Conservation (phyloP, 352 stramenopile species). For the Halophytophthora batemanensis region DNA sequence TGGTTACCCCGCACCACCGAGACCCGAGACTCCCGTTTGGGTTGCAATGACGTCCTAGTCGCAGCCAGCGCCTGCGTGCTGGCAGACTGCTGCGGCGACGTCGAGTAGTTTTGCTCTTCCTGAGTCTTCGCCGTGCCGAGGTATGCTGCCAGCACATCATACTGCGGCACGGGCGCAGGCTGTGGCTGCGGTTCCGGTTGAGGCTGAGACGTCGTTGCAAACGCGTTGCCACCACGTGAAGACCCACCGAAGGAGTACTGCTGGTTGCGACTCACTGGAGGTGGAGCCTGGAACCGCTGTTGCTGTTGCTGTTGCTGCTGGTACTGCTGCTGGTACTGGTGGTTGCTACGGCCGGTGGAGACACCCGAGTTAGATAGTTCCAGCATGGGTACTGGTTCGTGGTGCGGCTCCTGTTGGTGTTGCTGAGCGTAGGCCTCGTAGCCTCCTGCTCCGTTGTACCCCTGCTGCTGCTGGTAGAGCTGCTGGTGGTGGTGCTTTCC, state of each 20-base stretch:
- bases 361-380: constrained; percentile 7
- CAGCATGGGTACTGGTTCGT: constrained; percentile 17
- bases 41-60: constrained; percentile 1
- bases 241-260: constrained; percentile 33
- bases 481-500: constrained; percentile 23
- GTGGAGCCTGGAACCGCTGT: constrained; percentile 7
- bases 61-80: background rate
- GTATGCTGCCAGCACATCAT: constrained; percentile 41
- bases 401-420: constrained; percentile 24
- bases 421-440: constrained; percentile 11
- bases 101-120: constrained; percentile 21
- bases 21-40: background rate
- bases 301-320: constrained; percentile 4
- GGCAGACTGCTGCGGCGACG: constrained; percentile 14
- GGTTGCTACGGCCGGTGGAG: constrained; percentile 17
- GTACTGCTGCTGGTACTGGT: background rate
- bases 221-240: constrained; percentile 5
- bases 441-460: constrained; percentile 10
- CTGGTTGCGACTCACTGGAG: constrained; percentile 32
- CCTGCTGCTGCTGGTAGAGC: constrained; percentile 15
- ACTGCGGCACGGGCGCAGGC: constrained; percentile 20
- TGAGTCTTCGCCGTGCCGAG: constrained; percentile 27
- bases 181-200: constrained; percentile 10
- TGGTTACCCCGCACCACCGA: background rate
- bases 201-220: constrained; percentile 11